These are phyloP conservation scores for Lactarius hatsudake DNA, from an alignment of 768 basidiomycete genomes.

Conservation along the genomic window DNA sequence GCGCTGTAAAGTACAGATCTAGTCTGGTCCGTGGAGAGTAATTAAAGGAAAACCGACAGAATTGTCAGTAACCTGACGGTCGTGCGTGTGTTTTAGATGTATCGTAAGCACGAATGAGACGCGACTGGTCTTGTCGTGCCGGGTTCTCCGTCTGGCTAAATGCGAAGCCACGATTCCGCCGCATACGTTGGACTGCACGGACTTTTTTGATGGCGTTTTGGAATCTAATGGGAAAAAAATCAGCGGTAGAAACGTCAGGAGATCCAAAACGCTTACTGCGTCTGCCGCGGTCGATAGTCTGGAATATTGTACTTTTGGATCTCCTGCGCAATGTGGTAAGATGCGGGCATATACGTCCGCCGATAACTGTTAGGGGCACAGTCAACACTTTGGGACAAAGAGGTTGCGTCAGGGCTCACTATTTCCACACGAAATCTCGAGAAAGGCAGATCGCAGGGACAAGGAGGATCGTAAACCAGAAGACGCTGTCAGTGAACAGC, in stretches of 20 bases:
- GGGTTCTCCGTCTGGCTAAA: constrained; percentile 95
- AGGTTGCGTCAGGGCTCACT: constrained; percentile 52
- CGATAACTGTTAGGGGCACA: constrained; percentile 59
- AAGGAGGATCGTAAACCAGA: constrained; percentile 85
- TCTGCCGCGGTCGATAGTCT: constrained; percentile 94
- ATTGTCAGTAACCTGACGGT: constrained; percentile 62
- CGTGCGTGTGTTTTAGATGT: constrained; percentile 71
- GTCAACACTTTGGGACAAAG: constrained; percentile 16
- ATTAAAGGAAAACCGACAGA: background rate
- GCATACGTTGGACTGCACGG: constrained; percentile 96
- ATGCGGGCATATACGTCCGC: constrained; percentile 82
- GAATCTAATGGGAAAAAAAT: constrained; percentile 52
- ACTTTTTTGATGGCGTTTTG: constrained; percentile 99
- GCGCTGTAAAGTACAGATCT: constrained; percentile 23
- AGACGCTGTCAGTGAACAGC: constrained; percentile 83
- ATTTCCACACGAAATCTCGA: constrained; percentile 96
- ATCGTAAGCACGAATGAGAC: constrained; percentile 83
- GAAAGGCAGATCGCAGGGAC: constrained; percentile 82
- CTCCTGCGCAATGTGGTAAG: constrained; percentile 99
- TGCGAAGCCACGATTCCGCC: constrained; percentile 93
- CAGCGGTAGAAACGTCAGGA: constrained; percentile 19
- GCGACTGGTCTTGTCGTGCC: constrained; percentile 81
- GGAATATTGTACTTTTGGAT: constrained; percentile 99
- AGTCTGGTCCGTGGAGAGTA: constrained; percentile 6
- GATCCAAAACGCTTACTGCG: constrained; percentile 65